phyloP scores from a whole-genome alignment of 1,139 yeast genomes.

The Kodamaea alishanica region DNA sequence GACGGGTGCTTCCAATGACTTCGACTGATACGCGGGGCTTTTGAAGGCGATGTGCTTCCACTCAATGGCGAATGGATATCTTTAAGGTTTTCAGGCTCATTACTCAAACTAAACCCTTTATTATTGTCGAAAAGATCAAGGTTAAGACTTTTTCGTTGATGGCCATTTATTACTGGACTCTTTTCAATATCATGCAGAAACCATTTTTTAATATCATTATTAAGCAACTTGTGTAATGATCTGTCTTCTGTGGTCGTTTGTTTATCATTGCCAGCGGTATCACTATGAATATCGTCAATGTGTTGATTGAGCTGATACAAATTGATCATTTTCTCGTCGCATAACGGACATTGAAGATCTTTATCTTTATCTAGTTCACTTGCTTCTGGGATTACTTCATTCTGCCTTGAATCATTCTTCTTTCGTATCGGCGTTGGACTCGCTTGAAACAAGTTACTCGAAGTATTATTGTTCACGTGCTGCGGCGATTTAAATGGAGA shows the following conservation, averaged over 20 bases:
- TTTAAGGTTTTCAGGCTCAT: conserved; percentile 7
- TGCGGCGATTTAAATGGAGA: conserved; percentile 23
- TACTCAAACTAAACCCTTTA: conserved; percentile 29
- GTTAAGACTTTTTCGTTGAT: conserved; percentile 22
- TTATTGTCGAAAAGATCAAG: conserved; percentile 36
- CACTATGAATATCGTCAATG: conserved; percentile 61
- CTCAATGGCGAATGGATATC: conserved; percentile 2
- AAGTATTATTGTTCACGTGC: conserved; percentile 6
- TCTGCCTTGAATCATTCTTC: neutral
- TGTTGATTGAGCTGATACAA: conserved; percentile 63
- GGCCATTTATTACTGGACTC: too few species aligned
- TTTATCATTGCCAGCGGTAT: neutral
- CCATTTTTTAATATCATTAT: conserved; percentile 24
- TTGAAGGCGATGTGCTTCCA: conserved; percentile 6
- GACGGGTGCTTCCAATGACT: conserved; percentile 63
- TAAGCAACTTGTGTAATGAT: conserved; percentile 12
- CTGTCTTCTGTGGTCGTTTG: neutral
- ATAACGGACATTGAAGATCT: conserved; percentile 58
- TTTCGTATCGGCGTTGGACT: conserved; percentile 12
- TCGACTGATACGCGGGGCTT: conserved; percentile 33
- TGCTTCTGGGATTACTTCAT: neutral
- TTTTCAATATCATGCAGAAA: conserved; percentile 14
- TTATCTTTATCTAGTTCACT: neutral
- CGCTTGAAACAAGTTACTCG: neutral
- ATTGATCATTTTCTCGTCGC: conserved; percentile 57